Evolutionary conservation across 164 flowering plant genomes (phyloP), one percentile per base, ranked within the genome.

Genomic region (Vitis rupestris): DNA sequence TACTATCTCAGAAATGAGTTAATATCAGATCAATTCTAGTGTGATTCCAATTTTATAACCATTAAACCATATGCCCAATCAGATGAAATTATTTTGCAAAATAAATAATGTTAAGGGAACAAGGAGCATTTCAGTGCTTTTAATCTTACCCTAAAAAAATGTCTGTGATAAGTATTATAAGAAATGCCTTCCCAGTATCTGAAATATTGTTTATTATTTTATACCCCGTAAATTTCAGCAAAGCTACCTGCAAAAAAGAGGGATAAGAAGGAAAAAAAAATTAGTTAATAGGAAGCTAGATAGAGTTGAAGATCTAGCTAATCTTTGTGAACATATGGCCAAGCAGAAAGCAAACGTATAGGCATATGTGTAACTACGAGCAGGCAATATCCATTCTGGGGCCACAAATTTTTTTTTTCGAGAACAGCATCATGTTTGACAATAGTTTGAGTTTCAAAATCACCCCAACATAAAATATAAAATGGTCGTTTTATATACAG

Each of bases 151-250:
- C 99, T 71, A 95, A 78, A 79, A 90, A 87, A 77, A 93, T 95
- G 80, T 95, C 99, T n/a, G 98, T 85, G 70, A 90, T 67, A 70
- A 91, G 90, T 74, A 95, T 93, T 58, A 95, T 91, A 53, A 91
- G 81, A 81, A 95, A 88, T 75, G 99, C 98, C 88, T 95, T 95
- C 74, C 98, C 98, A 51, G 94, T 78, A 80, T 95, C 97, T 44
- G 99, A 82, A 59, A 91, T 77, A 78, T 95, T 93, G 67, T 84
- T 90, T 67, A 95, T 17, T 72, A 95, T 78, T 76, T 93, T 95
- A 73, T 93, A 93, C 37, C 99, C 98, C 44, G 98, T 88, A 80
- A 95, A 95, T 79, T 95, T 93, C 83, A 95, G 87, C 92, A 95
- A 86, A 74, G 98, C 93, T 74, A 95, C 97, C 98, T 94, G 91